Base-by-base conservation (phyloP, 495 filamentous ascomycete genomes). In the Hypoxylon trugodes region DNA sequence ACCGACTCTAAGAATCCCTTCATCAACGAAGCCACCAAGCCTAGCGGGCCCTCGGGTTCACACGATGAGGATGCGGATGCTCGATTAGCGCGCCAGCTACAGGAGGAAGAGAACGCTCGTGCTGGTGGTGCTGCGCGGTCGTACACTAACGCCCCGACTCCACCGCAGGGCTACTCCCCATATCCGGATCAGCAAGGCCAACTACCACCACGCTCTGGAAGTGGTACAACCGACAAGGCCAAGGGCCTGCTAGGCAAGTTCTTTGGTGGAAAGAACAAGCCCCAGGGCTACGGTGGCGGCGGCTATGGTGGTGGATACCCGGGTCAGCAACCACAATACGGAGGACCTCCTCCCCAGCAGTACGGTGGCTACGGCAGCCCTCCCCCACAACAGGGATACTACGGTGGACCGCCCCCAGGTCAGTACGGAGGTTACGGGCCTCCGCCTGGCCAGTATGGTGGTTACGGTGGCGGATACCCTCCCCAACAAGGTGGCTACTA, bases 51-150 rank as follows among this genome's bases (percentile, higher is more conserved):
- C 13, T 41, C 47, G 2, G 37, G 45, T 38, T 56, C 57, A 35
- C 70, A 64, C 21, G 73, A 80, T 36, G 78, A 78, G 49, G 86
- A 87, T 49, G 86, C 87, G 25, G 92, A 96, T 72, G 92, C 89
- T 30, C 78, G 81, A 1, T 80, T 92, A 1, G 92, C 93, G 6
- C 84, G 88, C 15, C 84, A 88, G 61, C 80, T 96, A 10, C 92
- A 97, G 67, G 91, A 87, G 21, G 89, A 96, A 68, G 91, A 96
- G 75, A 81, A 96, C 61, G 87, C 85, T 0, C 84, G 86, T 10
- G 85, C 78, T 5, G 72, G 76, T 25, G 49, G n/a, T 1, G 71
- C 80, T 9, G 61, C 78, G 21, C 66, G 69, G 16, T 87, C 81
- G 59, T 86, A 86, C 72, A 68, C 49, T 3, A 69, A 64, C 45